A percentile compares a stretch with the other conserved stretches of the same genome.
These are phyloP conservation scores for Panicum virgatum DNA, from an alignment of 202 grass and related monocot genomes.

Conservation along the genomic window DNA sequence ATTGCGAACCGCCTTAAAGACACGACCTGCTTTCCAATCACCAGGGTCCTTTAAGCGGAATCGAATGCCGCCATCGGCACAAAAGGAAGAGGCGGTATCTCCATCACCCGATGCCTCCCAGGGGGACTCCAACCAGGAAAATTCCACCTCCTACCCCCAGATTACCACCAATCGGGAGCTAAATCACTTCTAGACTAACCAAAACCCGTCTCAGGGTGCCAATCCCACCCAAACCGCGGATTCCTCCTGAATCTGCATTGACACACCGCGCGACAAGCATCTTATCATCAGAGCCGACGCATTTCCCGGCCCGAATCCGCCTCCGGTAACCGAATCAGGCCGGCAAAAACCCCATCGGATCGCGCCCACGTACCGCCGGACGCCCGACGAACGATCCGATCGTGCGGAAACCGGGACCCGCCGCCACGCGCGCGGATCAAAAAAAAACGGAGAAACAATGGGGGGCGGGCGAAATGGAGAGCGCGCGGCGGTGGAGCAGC, in stretches of 20 bases:
- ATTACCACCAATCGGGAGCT: not conserved
- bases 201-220: not conserved
- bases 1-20: constrained; percentile 36
- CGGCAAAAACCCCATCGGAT: not conserved
- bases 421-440: constrained; percentile 10
- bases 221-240: constrained; percentile 1
- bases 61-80: constrained; percentile 37
- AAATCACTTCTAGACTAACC: not conserved
- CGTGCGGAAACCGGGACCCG: not conserved
- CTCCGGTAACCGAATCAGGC: constrained; percentile 25
- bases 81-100: constrained; percentile 32
- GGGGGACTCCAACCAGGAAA: constrained; percentile 12
- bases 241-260: constrained; percentile 2
- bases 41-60: constrained; percentile 46
- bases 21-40: constrained; percentile 23
- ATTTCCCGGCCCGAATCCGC: constrained; percentile 1
- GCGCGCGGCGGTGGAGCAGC: not conserved
- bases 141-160: constrained; percentile 16
- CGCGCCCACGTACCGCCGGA: not conserved
- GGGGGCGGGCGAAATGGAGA: not conserved
- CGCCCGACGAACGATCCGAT: constrained; percentile 12
- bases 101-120: constrained; percentile 42
- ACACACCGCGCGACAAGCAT: not conserved
- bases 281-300: not conserved
- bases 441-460: not conserved